Evolutionary conservation across 225 moss, liverwort and hornwort genomes (phyloP).

Genomic region (Pleurozium schreberi): DNA sequence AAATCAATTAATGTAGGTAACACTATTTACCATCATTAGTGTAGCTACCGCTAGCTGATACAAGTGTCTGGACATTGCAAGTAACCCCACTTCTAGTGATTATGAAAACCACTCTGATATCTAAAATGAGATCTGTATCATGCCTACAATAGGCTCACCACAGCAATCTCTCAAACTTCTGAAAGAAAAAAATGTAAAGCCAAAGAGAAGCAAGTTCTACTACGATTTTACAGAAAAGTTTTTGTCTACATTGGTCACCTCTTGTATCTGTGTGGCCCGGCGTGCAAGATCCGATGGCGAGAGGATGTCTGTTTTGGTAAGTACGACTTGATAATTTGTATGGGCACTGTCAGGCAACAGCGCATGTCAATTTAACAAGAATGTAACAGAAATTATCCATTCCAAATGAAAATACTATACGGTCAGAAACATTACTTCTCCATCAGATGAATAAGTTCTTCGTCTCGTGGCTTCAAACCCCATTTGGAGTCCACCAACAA

Average conservation of each 20-base stretch:
- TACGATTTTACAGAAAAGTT: neutral
- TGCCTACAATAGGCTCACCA: neutral
- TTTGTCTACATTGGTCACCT: slow-evolving; percentile 24
- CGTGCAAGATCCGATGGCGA: slow-evolving; percentile 82
- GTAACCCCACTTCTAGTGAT: neutral
- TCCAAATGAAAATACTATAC: neutral
- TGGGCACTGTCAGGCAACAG: slow-evolving; percentile 46
- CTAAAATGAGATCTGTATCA: neutral
- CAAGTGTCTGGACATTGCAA: neutral
- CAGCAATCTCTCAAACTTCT: neutral
- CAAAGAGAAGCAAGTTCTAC: neutral
- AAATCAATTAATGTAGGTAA: too few relatives aligned
- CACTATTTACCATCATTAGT: too few relatives aligned
- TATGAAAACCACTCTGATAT: neutral
- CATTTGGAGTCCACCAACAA: slow-evolving; percentile 91
- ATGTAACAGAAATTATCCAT: neutral
- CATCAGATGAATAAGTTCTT: slow-evolving; percentile 79
- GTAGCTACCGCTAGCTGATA: neutral
- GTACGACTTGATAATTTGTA: slow-evolving; percentile 68
- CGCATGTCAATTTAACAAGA: neutral
- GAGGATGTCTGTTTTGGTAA: slow-evolving; percentile 81
- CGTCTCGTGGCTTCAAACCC: slow-evolving; percentile 90
- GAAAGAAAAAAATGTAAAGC: neutral
- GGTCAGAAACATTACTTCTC: slow-evolving; percentile 50
- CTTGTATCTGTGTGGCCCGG: slow-evolving; percentile 73